Evolutionary conservation across 352 stramenopile species (phyloP), one percentile per base, ranked within the genome.

Genomic region (Phytophthora cajani): DNA sequence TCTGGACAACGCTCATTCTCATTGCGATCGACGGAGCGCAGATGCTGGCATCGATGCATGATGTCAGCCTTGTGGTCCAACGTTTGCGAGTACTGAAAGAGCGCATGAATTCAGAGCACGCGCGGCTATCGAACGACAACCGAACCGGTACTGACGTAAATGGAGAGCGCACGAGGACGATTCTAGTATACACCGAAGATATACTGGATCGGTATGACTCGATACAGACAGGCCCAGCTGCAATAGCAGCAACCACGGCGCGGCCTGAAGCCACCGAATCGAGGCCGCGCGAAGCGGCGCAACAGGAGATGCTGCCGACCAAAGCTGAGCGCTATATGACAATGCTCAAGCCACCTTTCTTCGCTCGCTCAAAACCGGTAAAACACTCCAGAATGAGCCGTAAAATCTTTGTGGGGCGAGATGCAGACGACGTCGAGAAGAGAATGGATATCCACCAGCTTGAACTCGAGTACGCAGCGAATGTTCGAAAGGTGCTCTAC

Each of bases 11-110:
- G 5, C 14, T 70, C 0, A 61, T 57, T 2, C n/a, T 81, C 3
- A 72, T 80, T 11, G 21, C n/a, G 1, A 56, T 79, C 16, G 72
- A 81, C 36, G 47, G 58, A 2, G 25, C 42, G 1, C 63, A 76
- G 17, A 71, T 67, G 42, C n/a, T 16, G 1, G 33, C 44, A 14
- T 63, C 54, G 2, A 46, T 72, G 36, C 49, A 46, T 16, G 69
- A 75, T 40, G 33, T 72, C 5, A 42, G 17, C 8, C 36, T 53
- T 1, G 51, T 68, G 14, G 56, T 68, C 10, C 16, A 27, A 23
- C 27, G 19, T 2, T 50, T 68, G 61, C n/a, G 62, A 25, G 16
- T 44, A 50, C 38, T 69, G 38, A n/a, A 32, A 21, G 42, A 51
- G 9, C 62, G 42, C 4, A 53, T 64, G 21, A 25, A 23, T n/a